Base-by-base conservation (phyloP, 106 monocot genomes). In the Allium sativum region DNA sequence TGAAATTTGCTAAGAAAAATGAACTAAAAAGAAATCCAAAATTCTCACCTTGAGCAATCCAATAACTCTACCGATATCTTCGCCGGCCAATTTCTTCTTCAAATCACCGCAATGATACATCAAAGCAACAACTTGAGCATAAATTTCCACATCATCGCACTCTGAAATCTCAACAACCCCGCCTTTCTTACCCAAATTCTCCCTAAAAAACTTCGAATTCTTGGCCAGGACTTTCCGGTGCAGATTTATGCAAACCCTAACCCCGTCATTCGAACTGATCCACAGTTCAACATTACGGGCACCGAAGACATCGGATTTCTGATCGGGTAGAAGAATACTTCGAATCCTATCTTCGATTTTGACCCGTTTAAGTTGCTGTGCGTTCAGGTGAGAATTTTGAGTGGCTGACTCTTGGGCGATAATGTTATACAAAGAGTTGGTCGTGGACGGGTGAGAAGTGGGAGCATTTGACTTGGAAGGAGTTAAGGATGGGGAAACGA, bases 121-220 rank as follows among this genome's bases (percentile, higher is more conserved):
- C 48, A 88, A 52, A 18, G 65, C 77, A 19, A 88, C 72, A 13
- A 74, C 87, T 66, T 88, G 79, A 17, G 81, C 74, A 21, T 83
- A 88, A 3, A 68, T 67, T 64, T 78, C 83, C 51, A 75, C 80
- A 20, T 86, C 86, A 40, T 86, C 78, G 66, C 81, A 81, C 48
- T 79, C 83, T 44, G 65, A 76, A 65, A 78, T 84, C 69, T 74
- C 76, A 42, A 78, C 83, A 31, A 51, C 72, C 53, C 71, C 58
- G 56, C 71, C 66, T 21, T 52, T 40, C 69, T 19, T 47, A 44
- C 43, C 61, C 48, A 77, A 45, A 59, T 75, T 77, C 60, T 72
- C 78, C 16, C 22, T 66, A 40, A 80, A 80, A 62, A 73, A 73
- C 65, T 70, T 43, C 59, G 77, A 73, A 51, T 55, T 58, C 16